Conservation (phyloP, 192 early-diverging fungal genomes). For the Backusella tarrabulga region DNA sequence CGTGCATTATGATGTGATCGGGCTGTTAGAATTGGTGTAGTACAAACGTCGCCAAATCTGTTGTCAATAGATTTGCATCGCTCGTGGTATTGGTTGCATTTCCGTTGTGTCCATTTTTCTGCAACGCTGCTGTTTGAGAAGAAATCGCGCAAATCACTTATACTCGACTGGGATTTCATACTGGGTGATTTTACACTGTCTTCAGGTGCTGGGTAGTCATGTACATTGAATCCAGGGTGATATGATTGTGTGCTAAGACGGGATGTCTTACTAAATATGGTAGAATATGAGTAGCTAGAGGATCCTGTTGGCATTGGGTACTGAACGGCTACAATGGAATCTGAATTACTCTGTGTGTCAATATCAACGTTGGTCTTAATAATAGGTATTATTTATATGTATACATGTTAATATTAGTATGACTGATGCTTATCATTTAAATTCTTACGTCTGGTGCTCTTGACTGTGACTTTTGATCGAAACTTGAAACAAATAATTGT, state of each 20-base stretch:
- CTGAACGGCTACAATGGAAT: neutral
- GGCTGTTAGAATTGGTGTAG: conserved; percentile 30
- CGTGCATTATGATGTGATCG: conserved; percentile 12
- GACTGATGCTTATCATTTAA: neutral
- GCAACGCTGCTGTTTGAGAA: conserved; percentile 12
- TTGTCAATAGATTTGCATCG: conserved; percentile 22
- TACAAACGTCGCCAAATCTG: conserved; percentile 33
- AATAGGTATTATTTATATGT: neutral
- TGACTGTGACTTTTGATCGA: conserved; percentile 5
- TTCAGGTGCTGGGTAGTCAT: neutral
- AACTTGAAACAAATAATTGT: conserved; percentile 32
- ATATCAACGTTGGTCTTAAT: neutral
- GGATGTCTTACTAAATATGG: neutral
- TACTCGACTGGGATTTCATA: conserved; percentile 9
- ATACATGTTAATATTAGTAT: neutral
- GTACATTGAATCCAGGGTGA: neutral
- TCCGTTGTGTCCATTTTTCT: conserved; percentile 26
- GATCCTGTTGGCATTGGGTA: neutral
- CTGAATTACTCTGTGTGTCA: neutral
- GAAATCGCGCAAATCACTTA: conserved; percentile 23
- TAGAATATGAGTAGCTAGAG: neutral
- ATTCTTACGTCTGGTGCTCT: neutral
- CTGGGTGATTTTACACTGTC: neutral
- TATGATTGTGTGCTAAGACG: neutral
- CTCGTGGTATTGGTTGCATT: conserved; percentile 23